Conservation (phyloP, 305 asterid genomes). For the Rubia tinctorum region DNA sequence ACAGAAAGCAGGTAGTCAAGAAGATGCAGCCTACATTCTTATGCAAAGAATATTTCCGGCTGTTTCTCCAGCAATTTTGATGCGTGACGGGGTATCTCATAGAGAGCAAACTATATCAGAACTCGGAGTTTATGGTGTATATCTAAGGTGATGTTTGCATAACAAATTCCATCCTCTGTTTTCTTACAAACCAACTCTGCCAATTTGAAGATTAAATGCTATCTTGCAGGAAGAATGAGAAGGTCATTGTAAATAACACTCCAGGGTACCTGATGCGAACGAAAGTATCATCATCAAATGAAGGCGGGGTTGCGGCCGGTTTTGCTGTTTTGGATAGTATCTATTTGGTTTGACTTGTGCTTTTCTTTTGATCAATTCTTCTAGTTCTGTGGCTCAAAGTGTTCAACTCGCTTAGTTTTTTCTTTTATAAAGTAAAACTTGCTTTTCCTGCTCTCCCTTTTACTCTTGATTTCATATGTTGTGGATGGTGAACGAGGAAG, state of each 20-base stretch:
- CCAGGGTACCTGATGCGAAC: slow-evolving; percentile 92
- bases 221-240: slow-evolving; percentile 50
- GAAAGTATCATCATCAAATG: slow-evolving; percentile 87
- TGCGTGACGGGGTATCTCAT: slow-evolving; percentile 72
- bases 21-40: slow-evolving; percentile 86
- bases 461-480: too few species aligned
- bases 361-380: neutral
- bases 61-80: slow-evolving; percentile 58
- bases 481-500: too few species aligned
- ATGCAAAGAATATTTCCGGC: slow-evolving; percentile 96
- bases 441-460: too few species aligned
- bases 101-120: slow-evolving; percentile 75
- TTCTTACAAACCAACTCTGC: neutral
- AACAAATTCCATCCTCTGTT: too few species aligned
- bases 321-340: slow-evolving; percentile 89
- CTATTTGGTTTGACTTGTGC: slow-evolving; percentile 56
- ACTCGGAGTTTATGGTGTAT: slow-evolving; percentile 78
- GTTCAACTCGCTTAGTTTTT: too few species aligned
- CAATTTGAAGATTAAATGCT: neutral
- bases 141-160: slow-evolving; percentile 59
- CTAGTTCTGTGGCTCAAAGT: neutral
- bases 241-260: slow-evolving; percentile 52
- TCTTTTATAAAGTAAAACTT: too few species aligned
- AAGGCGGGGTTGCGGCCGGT: slow-evolving; percentile 98
- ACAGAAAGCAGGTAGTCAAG: slow-evolving; percentile 60